phyloP scores from a whole-genome alignment of 169 alveolate species.

The Babesia ovis region DNA sequence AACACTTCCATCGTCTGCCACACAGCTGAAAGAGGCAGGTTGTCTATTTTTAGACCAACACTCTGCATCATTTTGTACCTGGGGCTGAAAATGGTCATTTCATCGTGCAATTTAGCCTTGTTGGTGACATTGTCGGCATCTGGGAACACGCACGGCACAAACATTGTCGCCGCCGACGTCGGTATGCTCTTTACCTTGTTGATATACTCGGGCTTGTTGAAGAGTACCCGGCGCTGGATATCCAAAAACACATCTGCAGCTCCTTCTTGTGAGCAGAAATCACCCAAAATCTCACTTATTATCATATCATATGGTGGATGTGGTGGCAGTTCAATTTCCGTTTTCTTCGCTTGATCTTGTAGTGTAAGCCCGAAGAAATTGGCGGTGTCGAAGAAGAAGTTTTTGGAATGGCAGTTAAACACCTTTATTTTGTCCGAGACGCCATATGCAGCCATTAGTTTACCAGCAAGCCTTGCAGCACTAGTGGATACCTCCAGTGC shows the following conservation, averaged over 20 bases:
- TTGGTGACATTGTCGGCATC: conserved; percentile 74
- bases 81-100: conserved; percentile 80
- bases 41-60: conserved; percentile 68
- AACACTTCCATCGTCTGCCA: conserved; percentile 67
- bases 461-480: conserved; percentile 79
- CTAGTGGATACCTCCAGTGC: conserved; percentile 81
- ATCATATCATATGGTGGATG: conserved; percentile 79
- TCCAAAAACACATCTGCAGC: conserved; percentile 83
- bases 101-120: conserved; percentile 73
- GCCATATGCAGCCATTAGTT: conserved; percentile 78
- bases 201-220: conserved; percentile 61
- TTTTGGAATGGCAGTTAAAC: conserved; percentile 76
- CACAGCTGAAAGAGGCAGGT: conserved; percentile 55
- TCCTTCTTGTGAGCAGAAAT: conserved; percentile 85
- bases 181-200: conserved; percentile 78
- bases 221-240: conserved; percentile 75
- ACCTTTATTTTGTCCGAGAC: conserved; percentile 71
- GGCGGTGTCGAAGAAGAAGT: conserved; percentile 58
- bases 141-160: conserved; percentile 80
- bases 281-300: conserved; percentile 84
- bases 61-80: conserved; percentile 74
- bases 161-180: conserved; percentile 76
- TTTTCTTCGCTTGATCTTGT: conserved; percentile 9
- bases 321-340: conserved; percentile 40
- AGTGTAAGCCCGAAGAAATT: conserved; percentile 1